A percentile compares a stretch with the other conserved stretches of the same genome.
These are phyloP conservation scores for Phyllosticta citriasiana DNA, from an alignment of 2,329 filamentous ascomycete genomes.

Conservation along the genomic window DNA sequence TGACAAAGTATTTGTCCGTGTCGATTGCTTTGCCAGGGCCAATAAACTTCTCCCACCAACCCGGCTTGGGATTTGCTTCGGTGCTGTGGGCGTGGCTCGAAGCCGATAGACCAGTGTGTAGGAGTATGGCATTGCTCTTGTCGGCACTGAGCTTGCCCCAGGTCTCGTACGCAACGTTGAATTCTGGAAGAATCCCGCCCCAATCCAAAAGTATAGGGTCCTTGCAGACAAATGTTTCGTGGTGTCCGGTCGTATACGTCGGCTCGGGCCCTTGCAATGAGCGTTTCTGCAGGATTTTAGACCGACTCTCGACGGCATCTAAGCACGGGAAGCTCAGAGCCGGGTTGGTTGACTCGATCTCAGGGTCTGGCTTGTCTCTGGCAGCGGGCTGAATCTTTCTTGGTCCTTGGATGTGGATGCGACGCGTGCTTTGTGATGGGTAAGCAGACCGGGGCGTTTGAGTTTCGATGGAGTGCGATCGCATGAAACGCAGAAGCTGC, in stretches of 20 bases:
- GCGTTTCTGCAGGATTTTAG: slow-evolving; percentile 61
- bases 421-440: background rate
- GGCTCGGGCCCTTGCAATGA: slow-evolving; percentile 73
- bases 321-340: slow-evolving; percentile 33
- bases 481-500: slow-evolving; percentile 7
- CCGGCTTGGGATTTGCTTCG: slow-evolving; percentile 71
- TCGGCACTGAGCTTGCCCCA: slow-evolving; percentile 77
- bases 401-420: slow-evolving; percentile 2
- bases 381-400: slow-evolving; percentile 1
- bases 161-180: slow-evolving; percentile 84
- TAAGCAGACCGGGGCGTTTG: background rate
- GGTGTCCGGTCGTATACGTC: slow-evolving; percentile 84
- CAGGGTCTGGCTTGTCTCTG: slow-evolving; percentile 14
- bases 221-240: slow-evolving; percentile 63
- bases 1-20: slow-evolving; percentile 82
- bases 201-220: slow-evolving; percentile 80
- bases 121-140: slow-evolving; percentile 77
- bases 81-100: slow-evolving; percentile 95
- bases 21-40: slow-evolving; percentile 76
- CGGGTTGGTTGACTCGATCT: slow-evolving; percentile 26
- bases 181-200: slow-evolving; percentile 84
- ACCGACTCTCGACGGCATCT: slow-evolving; percentile 32
- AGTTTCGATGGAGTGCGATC: background rate
- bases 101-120: slow-evolving; percentile 93
- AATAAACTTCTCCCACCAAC: slow-evolving; percentile 99